Base-by-base conservation (phyloP, 805 yeast species). In the Candida maltosa region DNA sequence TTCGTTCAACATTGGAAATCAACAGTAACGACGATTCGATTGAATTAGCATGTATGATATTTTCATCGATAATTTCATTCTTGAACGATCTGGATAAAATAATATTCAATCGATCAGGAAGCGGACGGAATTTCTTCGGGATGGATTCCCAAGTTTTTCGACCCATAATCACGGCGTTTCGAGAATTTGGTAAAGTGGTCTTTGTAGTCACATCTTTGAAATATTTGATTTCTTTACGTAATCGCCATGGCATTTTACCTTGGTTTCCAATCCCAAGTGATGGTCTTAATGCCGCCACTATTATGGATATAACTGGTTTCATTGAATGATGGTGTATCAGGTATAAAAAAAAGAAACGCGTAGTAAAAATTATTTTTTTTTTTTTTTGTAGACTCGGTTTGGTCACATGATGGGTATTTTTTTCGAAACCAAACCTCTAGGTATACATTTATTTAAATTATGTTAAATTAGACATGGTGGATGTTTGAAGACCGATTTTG, bases 111-210 rank as follows among this genome's bases (percentile, higher is more conserved):
- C 98, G 71, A 32, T 69, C 76, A 3, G 82, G 80, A 29, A 93
- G 68, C 0, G 98, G 98, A 42, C 95, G 69, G 61, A 87, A 93
- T 53, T 73, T 80, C 2, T 60, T 42, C 0, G 98, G 97, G 21
- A 93, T 89, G 6, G 95, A 85, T 21, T 88, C 93, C 95, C 97
- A 93, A 2, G 97, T 91, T 52, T 80, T 84, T 40, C 97, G 73
- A 10, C 98, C 98, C 98, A 93, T 93, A 3, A 93, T 71, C 10
- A 93, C 97, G 0, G 86, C 94, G 53, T 87, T 87, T 10, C 18
- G 7, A 9, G 19, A 16, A 26, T 61, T 54, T 16, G 62, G 58
- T 3, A 53, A 54, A 2, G 43, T 37, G 18, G 69, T 57, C 6
- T 45, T 46, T 3, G 79, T 60, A 0, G 98, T 93, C 11, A 87